Conservation (phyloP, 176 grass and related monocot species). For the Carex cristatella region DNA sequence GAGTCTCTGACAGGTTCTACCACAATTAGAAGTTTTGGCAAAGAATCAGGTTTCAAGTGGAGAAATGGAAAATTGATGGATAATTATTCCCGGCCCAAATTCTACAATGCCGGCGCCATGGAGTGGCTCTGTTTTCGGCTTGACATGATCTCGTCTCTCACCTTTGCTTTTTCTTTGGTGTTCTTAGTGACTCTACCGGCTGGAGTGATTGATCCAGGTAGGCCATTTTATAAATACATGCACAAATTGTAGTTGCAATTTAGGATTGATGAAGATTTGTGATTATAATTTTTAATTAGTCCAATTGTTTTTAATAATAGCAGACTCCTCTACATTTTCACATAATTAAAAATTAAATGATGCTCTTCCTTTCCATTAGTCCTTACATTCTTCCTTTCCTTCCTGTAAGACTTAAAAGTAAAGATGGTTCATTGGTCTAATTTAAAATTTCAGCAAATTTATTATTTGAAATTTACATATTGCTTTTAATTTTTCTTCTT, state of each 20-base stretch:
- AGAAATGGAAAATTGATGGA: constrained; percentile 61
- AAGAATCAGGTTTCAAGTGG: constrained; percentile 48
- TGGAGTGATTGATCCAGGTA: constrained; percentile 62
- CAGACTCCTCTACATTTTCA: background rate
- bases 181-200: constrained; percentile 35
- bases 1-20: constrained; percentile 82
- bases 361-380: background rate
- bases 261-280: background rate
- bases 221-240: background rate
- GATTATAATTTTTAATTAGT: background rate
- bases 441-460: background rate
- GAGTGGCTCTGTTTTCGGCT: constrained; percentile 74
- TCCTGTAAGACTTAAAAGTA: background rate
- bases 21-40: constrained; percentile 84
- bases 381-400: background rate
- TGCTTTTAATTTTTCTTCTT: background rate
- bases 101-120: constrained; percentile 58
- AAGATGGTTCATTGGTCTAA: background rate
- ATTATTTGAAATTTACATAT: background rate
- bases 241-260: background rate
- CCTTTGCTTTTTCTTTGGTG: constrained; percentile 47
- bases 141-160: constrained; percentile 51
- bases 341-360: background rate
- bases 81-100: constrained; percentile 61
- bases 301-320: background rate